These are phyloP conservation scores for Gautieria morchelliformis DNA, from an alignment of 768 basidiomycete species.

Conservation along the genomic window DNA sequence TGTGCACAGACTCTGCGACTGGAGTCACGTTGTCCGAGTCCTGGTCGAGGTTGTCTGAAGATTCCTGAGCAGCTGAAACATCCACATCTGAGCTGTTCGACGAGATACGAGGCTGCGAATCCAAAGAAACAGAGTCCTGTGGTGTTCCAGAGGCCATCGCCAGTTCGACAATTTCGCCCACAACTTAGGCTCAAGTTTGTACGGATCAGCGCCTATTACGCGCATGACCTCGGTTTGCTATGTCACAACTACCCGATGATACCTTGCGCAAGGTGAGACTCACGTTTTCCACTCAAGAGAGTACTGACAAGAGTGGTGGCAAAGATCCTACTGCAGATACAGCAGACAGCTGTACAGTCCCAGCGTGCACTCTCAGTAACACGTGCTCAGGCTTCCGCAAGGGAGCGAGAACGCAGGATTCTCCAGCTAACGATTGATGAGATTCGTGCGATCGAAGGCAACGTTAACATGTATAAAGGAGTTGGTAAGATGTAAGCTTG, in stretches of 20 bases:
- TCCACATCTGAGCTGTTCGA: background rate
- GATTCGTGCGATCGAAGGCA: constrained; percentile 56
- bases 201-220: background rate
- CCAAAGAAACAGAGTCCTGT: background rate
- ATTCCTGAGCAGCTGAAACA: background rate
- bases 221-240: constrained; percentile 18
- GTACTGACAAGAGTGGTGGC: constrained; percentile 1
- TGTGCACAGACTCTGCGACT: background rate
- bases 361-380: constrained; percentile 68
- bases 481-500: constrained; percentile 84
- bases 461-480: constrained; percentile 84
- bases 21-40: too few species aligned
- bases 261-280: constrained; percentile 63
- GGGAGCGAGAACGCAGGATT: constrained; percentile 85
- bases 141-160: background rate
- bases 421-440: constrained; percentile 85
- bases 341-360: constrained; percentile 81
- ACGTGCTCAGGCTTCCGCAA: constrained; percentile 63
- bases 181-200: background rate
- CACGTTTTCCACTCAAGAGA: background rate
- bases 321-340: constrained; percentile 88
- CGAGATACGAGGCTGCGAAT: background rate
- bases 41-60: background rate
- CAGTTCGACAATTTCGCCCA: background rate
- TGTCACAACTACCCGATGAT: constrained; percentile 65